Evolutionary conservation across 2,329 filamentous ascomycete genomes (phyloP).

Genomic region (Pleoardoris graminearum): DNA sequence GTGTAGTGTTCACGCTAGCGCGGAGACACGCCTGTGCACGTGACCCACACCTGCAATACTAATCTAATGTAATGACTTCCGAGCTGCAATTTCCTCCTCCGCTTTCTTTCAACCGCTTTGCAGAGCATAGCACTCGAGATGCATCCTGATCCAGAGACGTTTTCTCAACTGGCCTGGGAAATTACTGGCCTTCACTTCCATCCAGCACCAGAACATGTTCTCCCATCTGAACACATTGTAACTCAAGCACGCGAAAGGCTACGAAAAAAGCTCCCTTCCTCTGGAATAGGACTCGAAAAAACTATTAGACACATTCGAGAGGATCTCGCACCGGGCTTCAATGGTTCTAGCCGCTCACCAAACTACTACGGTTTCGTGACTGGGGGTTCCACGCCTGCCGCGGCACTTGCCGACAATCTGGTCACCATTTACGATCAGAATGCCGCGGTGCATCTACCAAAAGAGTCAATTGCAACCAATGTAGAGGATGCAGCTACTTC

Average conservation of each 20-base stretch:
- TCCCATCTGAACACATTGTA: slow-evolving; percentile 40
- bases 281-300: slow-evolving; percentile 50
- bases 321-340: slow-evolving; percentile 62
- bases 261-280: slow-evolving; percentile 38
- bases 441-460: slow-evolving; percentile 77
- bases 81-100: background rate
- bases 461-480: slow-evolving; percentile 73
- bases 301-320: slow-evolving; percentile 50
- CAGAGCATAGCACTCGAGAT: slow-evolving; percentile 15
- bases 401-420: slow-evolving; percentile 81
- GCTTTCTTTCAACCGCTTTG: background rate
- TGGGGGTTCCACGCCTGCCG: slow-evolving; percentile 77
- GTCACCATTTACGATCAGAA: slow-evolving; percentile 83
- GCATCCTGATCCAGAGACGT: slow-evolving; percentile 14
- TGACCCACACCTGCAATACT: no score
- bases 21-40: slow-evolving; percentile 31
- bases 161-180: slow-evolving; percentile 25
- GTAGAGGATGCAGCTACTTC: slow-evolving; percentile 74
- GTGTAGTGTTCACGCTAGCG: slow-evolving; percentile 16
- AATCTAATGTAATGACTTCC: background rate
- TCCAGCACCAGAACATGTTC: slow-evolving; percentile 28
- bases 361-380: slow-evolving; percentile 84
- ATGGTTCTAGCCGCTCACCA: slow-evolving; percentile 59
- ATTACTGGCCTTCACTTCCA: slow-evolving; percentile 31
- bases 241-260: slow-evolving; percentile 41